phyloP scores from a whole-genome alignment of 441 rosid genomes.

The Gossypium schwendimanii region DNA sequence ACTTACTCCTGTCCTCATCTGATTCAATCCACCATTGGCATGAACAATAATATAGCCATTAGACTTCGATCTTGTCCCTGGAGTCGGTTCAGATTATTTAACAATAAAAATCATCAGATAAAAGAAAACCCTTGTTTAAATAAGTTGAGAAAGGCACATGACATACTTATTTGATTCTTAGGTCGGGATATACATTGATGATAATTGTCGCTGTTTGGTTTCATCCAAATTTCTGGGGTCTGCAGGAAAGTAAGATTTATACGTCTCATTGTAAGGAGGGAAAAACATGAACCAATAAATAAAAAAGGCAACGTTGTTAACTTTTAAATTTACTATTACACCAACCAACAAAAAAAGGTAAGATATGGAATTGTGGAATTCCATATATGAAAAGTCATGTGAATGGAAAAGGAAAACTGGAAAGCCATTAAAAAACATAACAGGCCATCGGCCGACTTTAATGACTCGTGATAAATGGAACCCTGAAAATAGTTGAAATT shows the following conservation, averaged over 20 bases:
- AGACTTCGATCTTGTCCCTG: constrained; percentile 40
- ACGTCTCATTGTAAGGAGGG: neutral
- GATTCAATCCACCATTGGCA: constrained; percentile 96
- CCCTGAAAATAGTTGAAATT: neutral
- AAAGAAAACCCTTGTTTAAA: neutral
- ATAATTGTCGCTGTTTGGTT: constrained; percentile 59
- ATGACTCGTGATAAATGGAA: neutral
- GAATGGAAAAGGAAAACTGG: neutral
- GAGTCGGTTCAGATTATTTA: neutral
- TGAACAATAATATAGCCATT: constrained; percentile 82
- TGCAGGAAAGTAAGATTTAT: constrained; percentile 19
- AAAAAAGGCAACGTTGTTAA: neutral
- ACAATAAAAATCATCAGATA: neutral
- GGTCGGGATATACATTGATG: constrained; percentile 60
- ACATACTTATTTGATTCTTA: constrained; percentile 47
- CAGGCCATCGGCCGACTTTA: neutral
- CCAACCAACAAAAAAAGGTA: neutral
- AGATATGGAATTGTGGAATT: neutral
- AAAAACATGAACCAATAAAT: neutral
- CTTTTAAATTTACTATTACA: constrained; percentile 1
- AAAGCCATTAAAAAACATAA: neutral
- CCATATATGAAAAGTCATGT: neutral
- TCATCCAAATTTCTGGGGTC: constrained; percentile 86
- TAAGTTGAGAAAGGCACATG: neutral
- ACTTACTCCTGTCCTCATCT: constrained; percentile 94